Evolutionary conservation across 129 eudicot species (phyloP).

Genomic region (Pulicaria dysenterica): DNA sequence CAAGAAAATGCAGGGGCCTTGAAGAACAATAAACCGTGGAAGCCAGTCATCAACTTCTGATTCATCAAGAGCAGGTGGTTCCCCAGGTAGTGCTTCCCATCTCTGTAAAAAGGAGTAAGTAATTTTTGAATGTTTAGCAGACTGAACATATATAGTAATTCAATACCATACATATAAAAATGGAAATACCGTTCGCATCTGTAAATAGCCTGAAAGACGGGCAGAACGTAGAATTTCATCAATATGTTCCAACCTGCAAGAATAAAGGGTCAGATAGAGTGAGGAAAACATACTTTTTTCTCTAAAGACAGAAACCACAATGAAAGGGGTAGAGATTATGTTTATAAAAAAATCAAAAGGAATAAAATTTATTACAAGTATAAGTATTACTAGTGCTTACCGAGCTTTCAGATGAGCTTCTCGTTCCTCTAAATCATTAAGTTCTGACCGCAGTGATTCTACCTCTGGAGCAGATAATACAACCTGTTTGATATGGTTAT

Average conservation of each 20-base stretch:
- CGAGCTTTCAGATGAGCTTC: constrained; percentile 84
- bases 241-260: constrained; percentile 74
- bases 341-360: no score
- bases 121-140: background rate
- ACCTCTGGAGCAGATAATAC: constrained; percentile 71
- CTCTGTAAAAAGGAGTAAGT: constrained; percentile 46
- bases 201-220: constrained; percentile 79
- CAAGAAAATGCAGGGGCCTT: constrained; percentile 75
- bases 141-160: background rate
- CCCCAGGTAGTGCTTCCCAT: constrained; percentile 98
- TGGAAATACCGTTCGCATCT: constrained; percentile 54
- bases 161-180: background rate
- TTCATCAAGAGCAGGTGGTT: constrained; percentile 81
- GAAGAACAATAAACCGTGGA: constrained; percentile 88
- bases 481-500: constrained; percentile 44
- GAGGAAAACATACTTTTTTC: background rate
- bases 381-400: constrained; percentile 38
- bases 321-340: background rate
- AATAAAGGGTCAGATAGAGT: constrained; percentile 12
- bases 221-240: constrained; percentile 77
- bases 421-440: constrained; percentile 74
- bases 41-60: constrained; percentile 93
- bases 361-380: background rate
- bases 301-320: background rate
- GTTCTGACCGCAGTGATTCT: constrained; percentile 81